Base-by-base conservation (phyloP, 805 yeast species). In the Lachancea sp. region DNA sequence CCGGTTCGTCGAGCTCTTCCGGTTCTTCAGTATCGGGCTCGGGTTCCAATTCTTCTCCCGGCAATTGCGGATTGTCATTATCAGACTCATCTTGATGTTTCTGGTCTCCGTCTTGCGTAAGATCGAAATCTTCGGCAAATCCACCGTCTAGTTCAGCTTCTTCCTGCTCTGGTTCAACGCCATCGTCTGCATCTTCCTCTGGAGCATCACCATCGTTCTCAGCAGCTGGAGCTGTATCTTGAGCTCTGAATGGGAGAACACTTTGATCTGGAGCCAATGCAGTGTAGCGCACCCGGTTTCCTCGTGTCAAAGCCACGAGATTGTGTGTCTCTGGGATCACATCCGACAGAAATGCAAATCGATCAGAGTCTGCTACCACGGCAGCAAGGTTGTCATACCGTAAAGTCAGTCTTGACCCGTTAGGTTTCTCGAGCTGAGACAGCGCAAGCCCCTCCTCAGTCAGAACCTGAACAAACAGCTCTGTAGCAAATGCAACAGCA, bases 281-380 rank as follows among this genome's bases (percentile, higher is more conserved):
- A 11, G 59, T 49, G 38, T 56, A 60, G 40, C 65, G 50, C 2
- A 59, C 58, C 42, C 57, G 52, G 30, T 60, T 59, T 36, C 58
- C 59, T 18, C 54, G 49, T 1, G 58, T 58, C 20, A 60, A 43
- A 11, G 55, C 48, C 17, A 46, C 52, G 18, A 60, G 35, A 17
- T 50, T 48, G 11, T 55, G 52, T 1, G 63, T 59, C 37, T 48
- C 53, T 11, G 60, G 60, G 17, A 58, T 52, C 9, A 56, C 55
- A 18, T 56, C 58, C 32, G 50, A 44, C 29, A 60, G 36, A 35
- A 59, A 58, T 25, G 49, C 50, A 44, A 50, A 57, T 10, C 52
- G 48, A 19, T 56, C 59, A 17, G 49, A 41, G 26, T 47, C 49
- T 1, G 53, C 39, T 2, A 56, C 49, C 9, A 48, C 48, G 25